Percentiles rank a stretch among this genome's conserved stretches.
Evolutionary conservation across 768 basidiomycete genomes (phyloP).

Genomic region (Daedaleopsis sinensis): DNA sequence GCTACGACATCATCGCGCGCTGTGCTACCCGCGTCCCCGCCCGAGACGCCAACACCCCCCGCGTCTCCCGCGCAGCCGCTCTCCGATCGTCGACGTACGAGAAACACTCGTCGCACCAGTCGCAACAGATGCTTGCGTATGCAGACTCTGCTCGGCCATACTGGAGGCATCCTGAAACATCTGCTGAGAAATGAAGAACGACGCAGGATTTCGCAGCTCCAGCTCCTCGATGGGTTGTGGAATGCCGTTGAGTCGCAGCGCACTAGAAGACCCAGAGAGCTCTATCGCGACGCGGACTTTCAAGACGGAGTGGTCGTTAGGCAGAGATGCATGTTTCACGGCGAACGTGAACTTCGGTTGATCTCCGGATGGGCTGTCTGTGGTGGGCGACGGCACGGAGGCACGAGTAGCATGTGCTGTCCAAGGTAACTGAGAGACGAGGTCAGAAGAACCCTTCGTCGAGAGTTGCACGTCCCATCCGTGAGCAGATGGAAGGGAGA

Average conservation of each 20-base stretch:
- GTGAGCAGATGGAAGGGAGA: too few species aligned
- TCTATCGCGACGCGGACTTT: conserved; percentile 84
- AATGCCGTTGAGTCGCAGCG: conserved; percentile 86
- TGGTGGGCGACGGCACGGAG: conserved; percentile 37
- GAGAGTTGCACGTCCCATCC: too few species aligned
- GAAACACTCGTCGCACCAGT: conserved; percentile 46
- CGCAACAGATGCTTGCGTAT: conserved; percentile 62
- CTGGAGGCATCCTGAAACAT: conserved; percentile 77
- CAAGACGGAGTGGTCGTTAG: conserved; percentile 75
- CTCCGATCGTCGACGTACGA: conserved; percentile 24
- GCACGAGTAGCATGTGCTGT: conserved; percentile 56
- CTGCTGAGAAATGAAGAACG: conserved; percentile 58
- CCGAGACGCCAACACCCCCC: too few species aligned
- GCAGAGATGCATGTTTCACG: conserved; percentile 70
- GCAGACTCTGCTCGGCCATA: conserved; percentile 67
- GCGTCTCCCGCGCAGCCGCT: too few species aligned
- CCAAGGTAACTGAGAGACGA: too few species aligned
- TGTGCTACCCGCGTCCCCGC: too few species aligned
- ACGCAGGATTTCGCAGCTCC: conserved; percentile 69
- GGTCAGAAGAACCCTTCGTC: too few species aligned
- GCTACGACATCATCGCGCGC: too few species aligned
- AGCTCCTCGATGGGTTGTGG: conserved; percentile 66
- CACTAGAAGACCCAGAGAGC: conserved; percentile 72
- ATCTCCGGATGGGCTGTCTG: conserved; percentile 41
- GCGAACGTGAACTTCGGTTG: conserved; percentile 60